phyloP scores from a whole-genome alignment of 495 filamentous ascomycete species.

The Lasiosphaeris hirsuta region DNA sequence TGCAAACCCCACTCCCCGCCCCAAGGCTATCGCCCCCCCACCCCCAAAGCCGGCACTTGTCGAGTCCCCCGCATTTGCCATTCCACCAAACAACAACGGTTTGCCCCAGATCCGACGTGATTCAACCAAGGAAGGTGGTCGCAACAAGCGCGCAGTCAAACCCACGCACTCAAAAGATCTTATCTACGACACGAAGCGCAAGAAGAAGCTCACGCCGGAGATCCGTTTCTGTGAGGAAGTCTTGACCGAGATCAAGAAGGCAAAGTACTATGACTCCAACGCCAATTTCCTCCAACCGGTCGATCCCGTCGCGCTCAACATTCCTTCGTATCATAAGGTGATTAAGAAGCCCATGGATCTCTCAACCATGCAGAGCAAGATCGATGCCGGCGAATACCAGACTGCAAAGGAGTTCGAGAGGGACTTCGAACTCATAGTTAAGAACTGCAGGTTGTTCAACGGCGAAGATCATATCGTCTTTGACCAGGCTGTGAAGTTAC shows the following conservation, averaged over 20 bases:
- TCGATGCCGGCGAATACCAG: constrained; percentile 76
- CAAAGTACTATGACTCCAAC: constrained; percentile 62
- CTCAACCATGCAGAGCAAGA: constrained; percentile 68
- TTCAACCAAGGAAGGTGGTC: constrained; percentile 66
- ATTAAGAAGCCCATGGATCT: constrained; percentile 98
- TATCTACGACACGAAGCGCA: constrained; percentile 75
- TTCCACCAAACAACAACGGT: constrained; percentile 66
- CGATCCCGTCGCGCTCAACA: constrained; percentile 90
- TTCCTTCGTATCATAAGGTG: constrained; percentile 86
- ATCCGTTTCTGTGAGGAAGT: constrained; percentile 85
- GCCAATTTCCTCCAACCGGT: constrained; percentile 76
- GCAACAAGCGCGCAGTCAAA: constrained; percentile 92
- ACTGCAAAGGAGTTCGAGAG: constrained; percentile 79
- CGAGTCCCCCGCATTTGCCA: constrained; percentile 66
- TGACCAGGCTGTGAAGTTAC: constrained; percentile 62
- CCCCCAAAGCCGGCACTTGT: constrained; percentile 35
- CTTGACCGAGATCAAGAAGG: constrained; percentile 71
- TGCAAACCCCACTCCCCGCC: constrained; percentile 21
- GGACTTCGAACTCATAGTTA: constrained; percentile 79
- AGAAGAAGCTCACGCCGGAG: constrained; percentile 89
- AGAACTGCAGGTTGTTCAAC: constrained; percentile 92
- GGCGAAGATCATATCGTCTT: constrained; percentile 71
- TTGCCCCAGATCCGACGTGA: constrained; percentile 92
- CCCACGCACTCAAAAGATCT: constrained; percentile 84
- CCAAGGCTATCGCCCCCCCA: constrained; percentile 24